Evolutionary conservation across 2,329 filamentous ascomycete species (phyloP), one percentile per base, ranked within the genome.

Genomic region (Cercospora zeae-maydis): DNA sequence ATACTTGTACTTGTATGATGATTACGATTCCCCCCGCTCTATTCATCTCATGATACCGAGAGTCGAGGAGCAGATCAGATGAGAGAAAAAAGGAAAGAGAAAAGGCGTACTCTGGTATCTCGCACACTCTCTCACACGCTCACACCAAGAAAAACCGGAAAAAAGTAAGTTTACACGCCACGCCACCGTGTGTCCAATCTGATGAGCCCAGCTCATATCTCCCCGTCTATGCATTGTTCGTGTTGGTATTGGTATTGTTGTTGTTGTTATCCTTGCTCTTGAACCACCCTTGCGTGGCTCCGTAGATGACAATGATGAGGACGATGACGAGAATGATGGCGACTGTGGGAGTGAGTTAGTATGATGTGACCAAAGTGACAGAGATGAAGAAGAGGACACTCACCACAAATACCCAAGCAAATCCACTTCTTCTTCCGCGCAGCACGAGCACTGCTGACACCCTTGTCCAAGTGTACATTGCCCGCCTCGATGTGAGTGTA

Each of bases 401-500:
- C 75, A 83, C 81, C 79, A 70, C 83, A 80, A 73, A 97, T 91
- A 72, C 88, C 87, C 70, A 96, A 79, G 82, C 92, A 96, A 76
- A 90, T 93, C 93, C 92, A 97, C 89, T 97, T 97, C 92, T 96
- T 96, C 81, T 87, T 91, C 70, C 91, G 85, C 56, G 89, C 91
- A 70, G 86, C 85, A 75, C 89, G 84, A 8, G 93, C 93, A 70
- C 91, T 96, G 65, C 84, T 83, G 66, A 96, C 90, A 11, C 93
- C 93, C n/a, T 84, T 85, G 39, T 84, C 87, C 63, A 98, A 90
- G 77, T 97, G 87, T 66, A 86, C 84, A 74, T 95, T 97, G 67
- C 89, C 93, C 76, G 95, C 89, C 72, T 89, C 86, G 53, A 97
- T 85, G 76, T 98, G 91, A 62, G 89, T 87, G 54, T 90, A 86